Conservation (phyloP, 75 land plant genomes). For the Picea glauca region DNA sequence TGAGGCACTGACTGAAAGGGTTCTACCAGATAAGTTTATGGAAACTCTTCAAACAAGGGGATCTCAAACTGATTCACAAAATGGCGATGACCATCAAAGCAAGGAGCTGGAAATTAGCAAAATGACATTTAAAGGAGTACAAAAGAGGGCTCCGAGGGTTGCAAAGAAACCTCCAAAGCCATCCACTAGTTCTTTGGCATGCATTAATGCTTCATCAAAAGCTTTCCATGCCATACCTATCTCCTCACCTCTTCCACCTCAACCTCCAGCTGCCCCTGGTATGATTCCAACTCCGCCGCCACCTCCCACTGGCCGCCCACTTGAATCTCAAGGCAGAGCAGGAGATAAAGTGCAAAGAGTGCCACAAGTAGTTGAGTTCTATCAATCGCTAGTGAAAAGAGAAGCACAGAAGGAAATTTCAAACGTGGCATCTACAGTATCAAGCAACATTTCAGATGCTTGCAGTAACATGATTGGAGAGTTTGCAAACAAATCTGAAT, state of each 20-base stretch:
- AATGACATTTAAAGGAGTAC: slow-evolving; percentile 73
- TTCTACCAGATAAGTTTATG: slow-evolving; percentile 35
- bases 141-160: slow-evolving; percentile 72
- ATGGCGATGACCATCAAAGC: slow-evolving; percentile 2
- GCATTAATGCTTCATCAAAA: slow-evolving; percentile 11
- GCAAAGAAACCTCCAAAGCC: slow-evolving; percentile 84
- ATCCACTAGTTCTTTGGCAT: slow-evolving; percentile 24
- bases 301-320: slow-evolving; percentile 38
- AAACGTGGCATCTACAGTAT: slow-evolving; percentile 29
- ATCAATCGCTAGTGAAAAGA: slow-evolving; percentile 94
- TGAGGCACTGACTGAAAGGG: slow-evolving; percentile 16
- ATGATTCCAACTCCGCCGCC: slow-evolving; percentile 51
- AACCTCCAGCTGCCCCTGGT: slow-evolving; percentile 39
- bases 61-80: slow-evolving; percentile 20
- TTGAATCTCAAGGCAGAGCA: slow-evolving; percentile 60
- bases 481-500: slow-evolving; percentile 84
- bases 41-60: slow-evolving; percentile 6
- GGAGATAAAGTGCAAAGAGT: slow-evolving; percentile 83
- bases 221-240: slow-evolving; percentile 17
- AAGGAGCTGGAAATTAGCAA: slow-evolving; percentile 40
- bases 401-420: slow-evolving; percentile 77
- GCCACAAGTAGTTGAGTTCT: slow-evolving; percentile 94
- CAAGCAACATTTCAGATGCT: slow-evolving; percentile 46
- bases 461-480: slow-evolving; percentile 94
- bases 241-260: slow-evolving; percentile 38